Evolutionary conservation across 208 protist species (phyloP).

Genomic region (Phytomonas serpens): DNA sequence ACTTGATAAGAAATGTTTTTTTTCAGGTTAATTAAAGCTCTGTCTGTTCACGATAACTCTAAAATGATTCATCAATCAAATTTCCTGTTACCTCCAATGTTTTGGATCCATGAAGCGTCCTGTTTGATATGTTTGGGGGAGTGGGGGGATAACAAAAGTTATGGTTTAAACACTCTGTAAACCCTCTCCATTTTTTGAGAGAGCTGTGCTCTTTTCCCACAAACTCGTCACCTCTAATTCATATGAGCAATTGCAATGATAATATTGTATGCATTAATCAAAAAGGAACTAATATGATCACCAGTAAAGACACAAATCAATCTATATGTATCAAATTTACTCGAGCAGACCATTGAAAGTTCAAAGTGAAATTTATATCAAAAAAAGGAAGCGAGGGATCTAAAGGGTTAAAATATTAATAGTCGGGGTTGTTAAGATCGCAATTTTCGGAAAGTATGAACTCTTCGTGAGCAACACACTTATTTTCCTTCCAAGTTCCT

Average conservation of each 20-base stretch:
- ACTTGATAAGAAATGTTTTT: neutral
- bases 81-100: neutral
- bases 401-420: constrained; percentile 25
- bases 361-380: neutral
- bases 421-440: constrained; percentile 89
- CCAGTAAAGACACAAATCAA: neutral
- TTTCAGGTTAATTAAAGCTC: neutral
- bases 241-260: neutral
- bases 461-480: constrained; percentile 80
- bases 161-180: neutral
- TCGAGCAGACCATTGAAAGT: neutral
- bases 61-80: neutral
- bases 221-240: neutral
- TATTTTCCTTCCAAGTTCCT: constrained; percentile 86
- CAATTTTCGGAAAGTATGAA: constrained; percentile 84
- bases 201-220: neutral
- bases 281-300: neutral
- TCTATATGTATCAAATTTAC: too few species aligned
- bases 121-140: neutral
- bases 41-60: neutral
- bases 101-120: neutral
- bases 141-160: neutral
- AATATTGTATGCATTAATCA: neutral
- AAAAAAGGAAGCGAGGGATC: neutral
- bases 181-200: neutral